Conservation (phyloP, 345 rosid genomes). For the Syzygium oleosum region DNA sequence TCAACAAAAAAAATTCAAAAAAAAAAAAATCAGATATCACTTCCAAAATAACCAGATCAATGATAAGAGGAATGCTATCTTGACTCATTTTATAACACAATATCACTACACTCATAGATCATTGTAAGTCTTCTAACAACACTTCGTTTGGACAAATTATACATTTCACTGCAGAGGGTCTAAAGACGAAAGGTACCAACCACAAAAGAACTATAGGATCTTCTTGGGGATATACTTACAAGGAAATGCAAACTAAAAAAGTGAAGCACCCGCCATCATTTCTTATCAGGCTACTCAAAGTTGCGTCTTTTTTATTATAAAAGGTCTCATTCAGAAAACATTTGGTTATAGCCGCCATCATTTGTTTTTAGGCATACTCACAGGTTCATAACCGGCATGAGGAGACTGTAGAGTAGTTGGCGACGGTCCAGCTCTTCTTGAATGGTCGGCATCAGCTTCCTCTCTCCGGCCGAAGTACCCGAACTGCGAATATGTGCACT, state of each 20-base stretch:
- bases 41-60: neutral
- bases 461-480: slow-evolving; percentile 36
- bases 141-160: neutral
- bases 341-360: neutral
- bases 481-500: slow-evolving; percentile 8
- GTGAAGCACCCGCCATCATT: neutral
- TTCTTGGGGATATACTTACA: neutral
- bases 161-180: neutral
- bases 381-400: slow-evolving; percentile 36
- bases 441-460: slow-evolving; percentile 37
- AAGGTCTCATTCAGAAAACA: neutral
- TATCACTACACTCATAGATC: neutral
- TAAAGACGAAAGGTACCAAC: neutral
- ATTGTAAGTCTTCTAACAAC: neutral
- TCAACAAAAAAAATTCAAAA: neutral
- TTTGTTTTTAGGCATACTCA: neutral
- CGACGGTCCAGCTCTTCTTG: slow-evolving; percentile 29
- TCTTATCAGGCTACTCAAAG: too few relatives aligned
- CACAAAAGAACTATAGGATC: neutral
- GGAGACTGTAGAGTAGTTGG: slow-evolving; percentile 20
- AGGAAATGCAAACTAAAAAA: neutral
- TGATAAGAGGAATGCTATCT: neutral
- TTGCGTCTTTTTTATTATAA: neutral
- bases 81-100: neutral
- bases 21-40: neutral